Evolutionary conservation across 2,329 filamentous ascomycete species (phyloP).

Genomic region (Cladorrhinum sp.): DNA sequence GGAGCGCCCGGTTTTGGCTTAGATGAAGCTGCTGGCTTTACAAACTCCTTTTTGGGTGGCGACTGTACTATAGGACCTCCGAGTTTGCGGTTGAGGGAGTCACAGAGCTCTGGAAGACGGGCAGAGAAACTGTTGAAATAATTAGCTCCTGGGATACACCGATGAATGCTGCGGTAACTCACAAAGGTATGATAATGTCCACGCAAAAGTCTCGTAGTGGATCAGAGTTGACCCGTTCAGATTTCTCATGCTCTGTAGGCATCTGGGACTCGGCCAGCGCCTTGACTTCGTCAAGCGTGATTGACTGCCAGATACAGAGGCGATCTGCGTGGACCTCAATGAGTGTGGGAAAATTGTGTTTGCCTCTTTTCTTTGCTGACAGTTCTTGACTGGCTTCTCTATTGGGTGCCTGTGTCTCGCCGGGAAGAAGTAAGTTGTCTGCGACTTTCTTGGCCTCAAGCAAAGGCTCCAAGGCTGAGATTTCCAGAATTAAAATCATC

Average conservation of each 20-base stretch:
- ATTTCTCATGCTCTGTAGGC: conserved; percentile 34
- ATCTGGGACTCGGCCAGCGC: conserved; percentile 49
- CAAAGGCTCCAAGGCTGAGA: conserved; percentile 65
- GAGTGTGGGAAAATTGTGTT: conserved; percentile 62
- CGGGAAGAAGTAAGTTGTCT: conserved; percentile 47
- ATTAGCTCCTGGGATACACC: conserved; percentile 33
- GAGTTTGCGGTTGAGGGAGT: conserved; percentile 69
- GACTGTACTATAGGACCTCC: conserved; percentile 66
- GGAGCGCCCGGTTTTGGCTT: conserved; percentile 52
- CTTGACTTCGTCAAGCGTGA: conserved; percentile 58
- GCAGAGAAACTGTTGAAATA: conserved; percentile 60
- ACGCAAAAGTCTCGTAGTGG: conserved; percentile 73
- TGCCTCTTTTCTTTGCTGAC: conserved; percentile 53
- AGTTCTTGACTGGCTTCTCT: conserved; percentile 34
- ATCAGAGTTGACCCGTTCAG: conserved; percentile 51
- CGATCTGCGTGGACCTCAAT: conserved; percentile 74
- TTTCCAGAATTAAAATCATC: conserved; percentile 75
- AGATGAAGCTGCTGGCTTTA: conserved; percentile 41
- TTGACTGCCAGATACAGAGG: conserved; percentile 80
- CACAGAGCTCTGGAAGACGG: conserved; percentile 69
- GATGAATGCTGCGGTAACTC: conserved; percentile 33
- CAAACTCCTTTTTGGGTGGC: conserved; percentile 46
- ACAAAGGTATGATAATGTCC: conserved; percentile 79
- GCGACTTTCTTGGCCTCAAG: conserved; percentile 38
- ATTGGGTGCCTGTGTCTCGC: conserved; percentile 37